These are phyloP conservation scores for Prunus campanulata DNA, from an alignment of 306 rosid species.

Conservation along the genomic window DNA sequence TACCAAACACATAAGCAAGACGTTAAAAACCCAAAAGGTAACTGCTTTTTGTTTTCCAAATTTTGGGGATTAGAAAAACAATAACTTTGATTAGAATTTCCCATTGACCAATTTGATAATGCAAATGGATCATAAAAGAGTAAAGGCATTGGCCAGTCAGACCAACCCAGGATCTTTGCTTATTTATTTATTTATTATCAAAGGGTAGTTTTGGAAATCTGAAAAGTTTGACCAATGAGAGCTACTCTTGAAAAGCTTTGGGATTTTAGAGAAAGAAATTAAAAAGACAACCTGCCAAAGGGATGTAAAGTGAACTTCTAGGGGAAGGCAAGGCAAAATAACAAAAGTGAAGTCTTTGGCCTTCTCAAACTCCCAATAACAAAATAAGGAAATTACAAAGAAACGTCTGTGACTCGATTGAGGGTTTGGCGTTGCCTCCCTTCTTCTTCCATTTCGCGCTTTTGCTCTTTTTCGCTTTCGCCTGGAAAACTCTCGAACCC, in stretches of 20 bases:
- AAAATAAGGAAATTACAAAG: background rate
- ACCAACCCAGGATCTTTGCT: background rate
- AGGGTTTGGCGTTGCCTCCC: background rate
- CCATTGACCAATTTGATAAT: background rate
- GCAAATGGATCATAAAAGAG: background rate
- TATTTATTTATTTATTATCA: background rate
- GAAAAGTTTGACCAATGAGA: background rate
- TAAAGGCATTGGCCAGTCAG: background rate
- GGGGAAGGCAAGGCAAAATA: background rate
- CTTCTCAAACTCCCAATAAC: background rate
- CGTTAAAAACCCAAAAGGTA: no score
- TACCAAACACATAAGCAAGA: no score
- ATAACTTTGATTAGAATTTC: background rate
- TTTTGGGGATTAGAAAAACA: background rate
- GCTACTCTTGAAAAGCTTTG: background rate
- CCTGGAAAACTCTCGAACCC: background rate
- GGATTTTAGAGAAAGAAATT: background rate
- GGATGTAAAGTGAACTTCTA: background rate
- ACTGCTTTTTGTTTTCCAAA: no score
- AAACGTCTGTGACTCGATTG: background rate
- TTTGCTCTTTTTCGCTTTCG: background rate
- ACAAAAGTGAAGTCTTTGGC: background rate
- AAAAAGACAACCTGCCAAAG: background rate
- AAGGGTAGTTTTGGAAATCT: background rate
- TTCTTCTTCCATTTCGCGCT: conserved; percentile 2